Percentiles rank a stretch among this genome's conserved stretches.
phyloP scores from a whole-genome alignment of 192 early-diverging fungal genomes.

The Dissophora globulifera region DNA sequence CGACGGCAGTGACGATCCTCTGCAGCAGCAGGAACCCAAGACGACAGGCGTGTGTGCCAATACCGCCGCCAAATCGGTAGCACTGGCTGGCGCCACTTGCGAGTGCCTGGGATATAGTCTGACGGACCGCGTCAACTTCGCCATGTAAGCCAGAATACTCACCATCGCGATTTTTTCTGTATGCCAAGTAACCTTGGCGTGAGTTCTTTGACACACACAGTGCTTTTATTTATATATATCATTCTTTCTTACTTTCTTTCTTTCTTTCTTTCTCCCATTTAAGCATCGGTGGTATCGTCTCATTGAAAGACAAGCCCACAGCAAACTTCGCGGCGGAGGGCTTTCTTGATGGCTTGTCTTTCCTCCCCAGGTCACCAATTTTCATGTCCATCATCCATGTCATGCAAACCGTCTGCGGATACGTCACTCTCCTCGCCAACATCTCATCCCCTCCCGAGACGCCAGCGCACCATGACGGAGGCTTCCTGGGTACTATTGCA shows the following conservation, averaged over 20 bases:
- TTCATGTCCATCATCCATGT: not conserved
- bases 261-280: too few species aligned
- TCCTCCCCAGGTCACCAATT: not conserved
- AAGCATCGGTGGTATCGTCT: too few species aligned
- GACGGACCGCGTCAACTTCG: constrained; percentile 20
- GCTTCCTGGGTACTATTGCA: too few species aligned
- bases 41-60: not conserved
- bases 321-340: constrained; percentile 1
- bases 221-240: not conserved
- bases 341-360: not conserved
- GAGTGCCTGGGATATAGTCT: constrained; percentile 9
- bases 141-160: constrained; percentile 7
- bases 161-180: not conserved
- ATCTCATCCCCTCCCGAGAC: too few species aligned
- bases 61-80: not conserved
- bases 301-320: too few species aligned
- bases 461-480: too few species aligned
- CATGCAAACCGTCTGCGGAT: constrained; percentile 3
- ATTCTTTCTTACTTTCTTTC: not conserved
- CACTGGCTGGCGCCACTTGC: not conserved
- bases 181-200: too few species aligned
- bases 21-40: too few species aligned
- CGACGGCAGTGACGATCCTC: not conserved
- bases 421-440: too few species aligned
- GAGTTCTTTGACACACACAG: too few species aligned